Evolutionary conservation across 2,329 filamentous ascomycete species (phyloP).

Genomic region (Zymoseptoria passerinii): DNA sequence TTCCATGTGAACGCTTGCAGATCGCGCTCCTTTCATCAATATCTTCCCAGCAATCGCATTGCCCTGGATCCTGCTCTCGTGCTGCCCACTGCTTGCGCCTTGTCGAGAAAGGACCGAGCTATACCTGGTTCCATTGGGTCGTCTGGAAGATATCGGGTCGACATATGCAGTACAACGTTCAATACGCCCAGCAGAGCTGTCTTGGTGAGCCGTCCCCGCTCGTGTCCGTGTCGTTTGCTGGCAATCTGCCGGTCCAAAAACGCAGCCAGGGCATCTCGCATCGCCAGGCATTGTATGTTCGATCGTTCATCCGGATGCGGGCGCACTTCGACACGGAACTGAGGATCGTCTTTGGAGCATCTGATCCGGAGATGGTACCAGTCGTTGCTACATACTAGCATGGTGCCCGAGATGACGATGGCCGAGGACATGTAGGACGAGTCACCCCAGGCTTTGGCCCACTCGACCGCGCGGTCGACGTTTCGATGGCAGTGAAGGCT

Average conservation of each 20-base stretch:
- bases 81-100: neutral
- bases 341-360: slow-evolving; percentile 1
- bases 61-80: neutral
- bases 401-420: neutral
- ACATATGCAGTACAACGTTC: neutral
- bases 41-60: too few relatives aligned
- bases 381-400: neutral
- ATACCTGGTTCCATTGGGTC: neutral
- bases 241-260: neutral
- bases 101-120: neutral
- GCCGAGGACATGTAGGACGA: neutral
- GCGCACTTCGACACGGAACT: neutral
- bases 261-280: neutral
- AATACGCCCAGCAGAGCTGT: neutral
- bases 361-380: slow-evolving; percentile 1
- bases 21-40: too few relatives aligned
- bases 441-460: slow-evolving; percentile 1
- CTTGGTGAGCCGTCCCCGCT: neutral
- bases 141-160: neutral
- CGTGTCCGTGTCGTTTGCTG: neutral
- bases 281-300: neutral
- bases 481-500: slow-evolving; percentile 6
- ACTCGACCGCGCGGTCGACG: slow-evolving; percentile 1
- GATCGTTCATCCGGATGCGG: neutral
- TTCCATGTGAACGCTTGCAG: too few relatives aligned